Evolutionary conservation across 208 protist genomes (phyloP).

Genomic region (Vickermania ingenoplastis): DNA sequence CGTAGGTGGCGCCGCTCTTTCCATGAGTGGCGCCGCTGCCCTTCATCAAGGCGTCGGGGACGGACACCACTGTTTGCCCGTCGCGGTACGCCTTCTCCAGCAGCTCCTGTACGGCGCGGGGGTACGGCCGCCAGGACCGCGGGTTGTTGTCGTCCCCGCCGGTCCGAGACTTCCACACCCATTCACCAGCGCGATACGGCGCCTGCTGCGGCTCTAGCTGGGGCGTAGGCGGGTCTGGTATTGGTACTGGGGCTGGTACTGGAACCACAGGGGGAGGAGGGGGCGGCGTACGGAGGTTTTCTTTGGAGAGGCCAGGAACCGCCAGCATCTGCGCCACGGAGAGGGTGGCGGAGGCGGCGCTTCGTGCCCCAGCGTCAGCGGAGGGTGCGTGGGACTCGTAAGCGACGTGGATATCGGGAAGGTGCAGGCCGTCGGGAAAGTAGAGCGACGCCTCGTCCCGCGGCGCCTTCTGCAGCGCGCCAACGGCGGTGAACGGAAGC

Average conservation of each 20-base stretch:
- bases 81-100: slow-evolving; percentile 35
- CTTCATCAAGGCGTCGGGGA: slow-evolving; percentile 23
- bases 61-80: slow-evolving; percentile 10
- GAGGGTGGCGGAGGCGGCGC: slow-evolving; percentile 18
- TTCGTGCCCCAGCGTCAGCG: slow-evolving; percentile 5
- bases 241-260: background rate
- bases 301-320: slow-evolving; percentile 12
- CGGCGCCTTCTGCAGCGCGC: slow-evolving; percentile 8
- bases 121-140: slow-evolving; percentile 38
- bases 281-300: background rate
- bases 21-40: background rate
- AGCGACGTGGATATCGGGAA: slow-evolving; percentile 41
- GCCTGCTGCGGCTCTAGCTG: background rate
- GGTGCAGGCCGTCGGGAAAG: slow-evolving; percentile 50
- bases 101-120: slow-evolving; percentile 25
- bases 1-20: slow-evolving; percentile 22
- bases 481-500: slow-evolving; percentile 9
- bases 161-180: slow-evolving; percentile 46
- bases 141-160: slow-evolving; percentile 27
- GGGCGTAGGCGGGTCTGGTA: background rate
- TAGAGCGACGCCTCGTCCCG: slow-evolving; percentile 24
- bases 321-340: slow-evolving; percentile 34
- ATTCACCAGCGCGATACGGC: slow-evolving; percentile 16
- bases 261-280: background rate
- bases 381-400: slow-evolving; percentile 14